Evolutionary conservation across 345 rosid species (phyloP).

Genomic region (Eucalyptus microcorys): DNA sequence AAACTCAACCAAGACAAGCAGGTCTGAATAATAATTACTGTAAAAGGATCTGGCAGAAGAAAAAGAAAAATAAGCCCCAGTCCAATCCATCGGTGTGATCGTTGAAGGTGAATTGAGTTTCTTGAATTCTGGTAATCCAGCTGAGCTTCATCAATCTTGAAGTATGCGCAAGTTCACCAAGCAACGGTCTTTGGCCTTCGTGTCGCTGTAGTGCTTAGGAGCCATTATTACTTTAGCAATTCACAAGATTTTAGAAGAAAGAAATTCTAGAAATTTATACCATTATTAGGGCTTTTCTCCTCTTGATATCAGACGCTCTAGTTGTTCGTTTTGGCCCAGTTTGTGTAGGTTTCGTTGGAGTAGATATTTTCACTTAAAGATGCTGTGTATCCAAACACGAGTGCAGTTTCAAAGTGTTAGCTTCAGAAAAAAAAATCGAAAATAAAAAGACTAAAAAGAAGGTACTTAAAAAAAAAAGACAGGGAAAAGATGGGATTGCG

Average conservation of each 20-base stretch:
- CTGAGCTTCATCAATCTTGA: background rate
- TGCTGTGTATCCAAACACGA: too few relatives aligned
- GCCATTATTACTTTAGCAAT: background rate
- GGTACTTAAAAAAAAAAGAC: too few relatives aligned
- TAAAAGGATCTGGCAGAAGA: background rate
- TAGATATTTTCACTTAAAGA: too few relatives aligned
- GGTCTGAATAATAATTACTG: background rate
- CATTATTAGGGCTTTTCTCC: background rate
- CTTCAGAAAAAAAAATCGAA: too few relatives aligned
- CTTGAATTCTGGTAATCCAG: background rate
- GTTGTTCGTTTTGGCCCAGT: background rate
- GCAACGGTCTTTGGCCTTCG: background rate
- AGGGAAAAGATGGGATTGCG: too few relatives aligned
- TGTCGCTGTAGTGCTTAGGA: background rate
- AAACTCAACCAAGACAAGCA: background rate
- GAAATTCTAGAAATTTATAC: background rate
- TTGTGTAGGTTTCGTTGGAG: too few relatives aligned
- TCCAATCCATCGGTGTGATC: too few relatives aligned
- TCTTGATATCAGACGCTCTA: background rate
- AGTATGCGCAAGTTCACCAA: background rate
- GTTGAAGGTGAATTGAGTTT: background rate
- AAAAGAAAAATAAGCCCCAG: background rate
- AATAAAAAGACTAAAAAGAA: too few relatives aligned
- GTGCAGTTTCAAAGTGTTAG: too few relatives aligned
- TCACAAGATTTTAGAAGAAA: background rate